phyloP scores from a whole-genome alignment of 306 rosid species.

The Prunus davidiana region DNA sequence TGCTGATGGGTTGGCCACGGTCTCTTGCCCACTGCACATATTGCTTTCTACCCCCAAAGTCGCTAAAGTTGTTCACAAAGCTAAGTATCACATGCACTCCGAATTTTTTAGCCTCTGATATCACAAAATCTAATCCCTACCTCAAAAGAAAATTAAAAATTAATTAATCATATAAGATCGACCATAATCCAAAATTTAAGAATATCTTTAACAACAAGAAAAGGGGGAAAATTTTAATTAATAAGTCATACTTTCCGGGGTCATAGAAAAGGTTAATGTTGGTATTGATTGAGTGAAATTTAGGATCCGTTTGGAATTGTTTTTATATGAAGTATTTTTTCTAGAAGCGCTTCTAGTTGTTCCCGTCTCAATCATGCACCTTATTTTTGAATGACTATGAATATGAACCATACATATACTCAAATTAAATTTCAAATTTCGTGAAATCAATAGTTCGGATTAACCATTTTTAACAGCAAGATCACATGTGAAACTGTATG shows the following conservation, averaged over 20 bases:
- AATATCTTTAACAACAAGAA: too few species aligned
- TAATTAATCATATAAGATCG: not conserved
- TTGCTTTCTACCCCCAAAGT: slow-evolving; percentile 57
- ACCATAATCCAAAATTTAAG: too few species aligned
- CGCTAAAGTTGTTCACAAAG: slow-evolving; percentile 45
- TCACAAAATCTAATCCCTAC: slow-evolving; percentile 57
- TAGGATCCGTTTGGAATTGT: too few species aligned
- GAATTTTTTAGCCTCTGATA: slow-evolving; percentile 49
- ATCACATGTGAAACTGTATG: not conserved
- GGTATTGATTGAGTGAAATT: too few species aligned
- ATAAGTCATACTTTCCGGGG: too few species aligned
- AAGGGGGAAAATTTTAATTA: too few species aligned
- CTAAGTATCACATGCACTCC: slow-evolving; percentile 40
- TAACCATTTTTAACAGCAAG: not conserved
- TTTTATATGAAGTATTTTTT: too few species aligned
- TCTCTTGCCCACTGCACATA: slow-evolving; percentile 56
- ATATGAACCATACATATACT: not conserved
- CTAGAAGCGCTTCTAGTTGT: too few species aligned
- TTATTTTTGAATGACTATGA: not conserved
- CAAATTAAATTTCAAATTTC: too few species aligned
- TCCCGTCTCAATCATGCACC: too few species aligned
- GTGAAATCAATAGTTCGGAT: too few species aligned
- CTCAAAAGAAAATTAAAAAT: not conserved
- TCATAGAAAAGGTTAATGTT: too few species aligned
- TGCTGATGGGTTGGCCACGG: slow-evolving; percentile 18